phyloP scores from a whole-genome alignment of 2,329 filamentous ascomycete species.

The Microthyrium microscopicum region DNA sequence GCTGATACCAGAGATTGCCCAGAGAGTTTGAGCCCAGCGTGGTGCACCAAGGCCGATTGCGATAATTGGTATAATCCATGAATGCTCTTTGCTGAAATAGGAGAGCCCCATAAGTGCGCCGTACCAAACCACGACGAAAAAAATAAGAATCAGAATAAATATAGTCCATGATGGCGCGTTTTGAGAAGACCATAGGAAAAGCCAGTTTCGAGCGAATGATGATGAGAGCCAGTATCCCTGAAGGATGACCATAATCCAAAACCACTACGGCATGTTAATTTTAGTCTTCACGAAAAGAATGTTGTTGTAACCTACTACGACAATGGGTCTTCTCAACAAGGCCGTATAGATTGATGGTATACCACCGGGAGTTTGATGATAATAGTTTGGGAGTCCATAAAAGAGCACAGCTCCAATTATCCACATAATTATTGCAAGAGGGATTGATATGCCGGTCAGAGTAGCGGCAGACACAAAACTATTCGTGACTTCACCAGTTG shows the following conservation, averaged over 20 bases:
- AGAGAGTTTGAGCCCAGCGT: slow-evolving; percentile 51
- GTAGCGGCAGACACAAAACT: background rate
- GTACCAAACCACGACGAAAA: slow-evolving; percentile 41
- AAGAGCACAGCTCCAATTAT: slow-evolving; percentile 38
- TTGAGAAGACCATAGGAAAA: slow-evolving; percentile 43
- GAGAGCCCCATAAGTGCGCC: slow-evolving; percentile 34
- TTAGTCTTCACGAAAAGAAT: too few relatives aligned
- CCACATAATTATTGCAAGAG: slow-evolving; percentile 42
- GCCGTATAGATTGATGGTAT: slow-evolving; percentile 50
- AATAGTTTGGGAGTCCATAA: slow-evolving; percentile 47
- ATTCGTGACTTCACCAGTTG: slow-evolving; percentile 26
- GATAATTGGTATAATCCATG: slow-evolving; percentile 51
- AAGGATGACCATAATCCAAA: slow-evolving; percentile 44
- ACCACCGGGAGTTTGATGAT: slow-evolving; percentile 45
- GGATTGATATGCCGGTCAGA: slow-evolving; percentile 19
- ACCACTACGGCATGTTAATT: too few relatives aligned
- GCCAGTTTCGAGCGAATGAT: slow-evolving; percentile 51
- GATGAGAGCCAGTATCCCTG: slow-evolving; percentile 53
- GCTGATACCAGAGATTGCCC: slow-evolving; percentile 44
- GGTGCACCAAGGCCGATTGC: slow-evolving; percentile 50
- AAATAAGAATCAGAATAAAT: slow-evolving; percentile 36
- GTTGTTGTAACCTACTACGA: too few relatives aligned
- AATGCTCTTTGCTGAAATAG: slow-evolving; percentile 40
- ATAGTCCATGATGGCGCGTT: slow-evolving; percentile 41
- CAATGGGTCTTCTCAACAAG: slow-evolving; percentile 44